Evolutionary conservation across 441 rosid species (phyloP), one percentile per base, ranked within the genome.

Genomic region (Syzygium syzygioides): DNA sequence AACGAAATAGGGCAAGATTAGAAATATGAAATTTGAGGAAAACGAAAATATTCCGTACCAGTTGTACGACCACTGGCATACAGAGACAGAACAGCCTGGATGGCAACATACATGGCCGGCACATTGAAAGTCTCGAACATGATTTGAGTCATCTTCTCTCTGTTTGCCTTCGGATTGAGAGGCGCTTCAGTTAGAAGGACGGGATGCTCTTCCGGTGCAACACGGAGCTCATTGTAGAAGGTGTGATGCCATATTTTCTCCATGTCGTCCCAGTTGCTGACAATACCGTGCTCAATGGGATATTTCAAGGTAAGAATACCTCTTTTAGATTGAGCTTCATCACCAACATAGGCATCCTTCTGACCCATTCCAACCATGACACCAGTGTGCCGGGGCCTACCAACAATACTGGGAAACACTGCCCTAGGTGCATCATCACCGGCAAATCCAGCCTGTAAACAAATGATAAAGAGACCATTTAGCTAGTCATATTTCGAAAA

Each of bases 21-120:
- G 19, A 2, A 25, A 62, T 18, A 80, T 9, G 10, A 85, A 80
- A 83, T 57, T 32, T 84, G 32, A 59, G 32, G 13, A 50, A 9
- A 32, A 60, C 23, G 76, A 60, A 60, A n/a, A 56, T 34, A 15
- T 20, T 85, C 23, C 52, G 1, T 37, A 88, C 89, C 89, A 84
- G 89, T 88, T 88, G 89, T 88, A 54, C 89, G 89, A 64, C 89
- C 89, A 85, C 89, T 88, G 89, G 89, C 89, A 37, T 88, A 88
- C n/a, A 88, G 85, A 50, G 89, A 88, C n/a, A 87, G 52, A 30
- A 87, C 88, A 50, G 80, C 83, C 83, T 76, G 83, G 52, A 76
- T 76, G 7, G 83, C 83, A 76, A 76, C 83, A 23, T 76, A 76
- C 83, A 76, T 76, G 52, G 83, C 83, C 2, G 83, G 83, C 83